Conservation (phyloP, 768 basidiomycete species). For the Glaciozyma martinii region DNA sequence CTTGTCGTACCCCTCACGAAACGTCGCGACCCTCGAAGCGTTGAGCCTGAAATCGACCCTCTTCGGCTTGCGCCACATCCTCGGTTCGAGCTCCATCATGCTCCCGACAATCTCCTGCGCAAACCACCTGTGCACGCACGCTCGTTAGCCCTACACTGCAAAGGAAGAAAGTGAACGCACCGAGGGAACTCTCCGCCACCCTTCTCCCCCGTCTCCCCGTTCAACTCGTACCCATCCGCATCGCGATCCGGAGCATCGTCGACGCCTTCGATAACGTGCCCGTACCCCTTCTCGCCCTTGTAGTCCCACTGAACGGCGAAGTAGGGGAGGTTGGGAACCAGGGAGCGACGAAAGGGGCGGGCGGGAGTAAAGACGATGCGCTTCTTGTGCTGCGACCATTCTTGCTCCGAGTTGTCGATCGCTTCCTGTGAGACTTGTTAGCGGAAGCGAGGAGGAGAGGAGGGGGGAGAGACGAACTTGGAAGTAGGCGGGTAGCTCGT, state of each 20-base stretch:
- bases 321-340: constrained; percentile 95
- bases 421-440: constrained; percentile 57
- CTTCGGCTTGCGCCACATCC: constrained; percentile 73
- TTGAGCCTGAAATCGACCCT: constrained; percentile 62
- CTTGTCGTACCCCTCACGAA: constrained; percentile 61
- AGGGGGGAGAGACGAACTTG: constrained; percentile 47
- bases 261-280: constrained; percentile 92
- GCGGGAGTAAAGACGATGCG: constrained; percentile 84
- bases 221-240: constrained; percentile 56
- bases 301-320: constrained; percentile 99
- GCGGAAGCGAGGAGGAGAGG: background rate
- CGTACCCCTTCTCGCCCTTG: constrained; percentile 91
- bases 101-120: constrained; percentile 92
- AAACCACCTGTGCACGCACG: constrained; percentile 59
- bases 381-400: constrained; percentile 98
- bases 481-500: constrained; percentile 85
- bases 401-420: constrained; percentile 80
- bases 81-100: constrained; percentile 72
- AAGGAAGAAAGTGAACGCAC: constrained; percentile 44
- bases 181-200: constrained; percentile 85
- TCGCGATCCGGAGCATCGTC: constrained; percentile 55
- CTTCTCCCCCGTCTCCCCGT: constrained; percentile 57
- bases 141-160: background rate
- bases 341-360: constrained; percentile 83
- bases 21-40: constrained; percentile 57